Evolutionary conservation across 228 moss, liverwort and hornwort species (phyloP).

Genomic region (Sphagnum magellanicum): DNA sequence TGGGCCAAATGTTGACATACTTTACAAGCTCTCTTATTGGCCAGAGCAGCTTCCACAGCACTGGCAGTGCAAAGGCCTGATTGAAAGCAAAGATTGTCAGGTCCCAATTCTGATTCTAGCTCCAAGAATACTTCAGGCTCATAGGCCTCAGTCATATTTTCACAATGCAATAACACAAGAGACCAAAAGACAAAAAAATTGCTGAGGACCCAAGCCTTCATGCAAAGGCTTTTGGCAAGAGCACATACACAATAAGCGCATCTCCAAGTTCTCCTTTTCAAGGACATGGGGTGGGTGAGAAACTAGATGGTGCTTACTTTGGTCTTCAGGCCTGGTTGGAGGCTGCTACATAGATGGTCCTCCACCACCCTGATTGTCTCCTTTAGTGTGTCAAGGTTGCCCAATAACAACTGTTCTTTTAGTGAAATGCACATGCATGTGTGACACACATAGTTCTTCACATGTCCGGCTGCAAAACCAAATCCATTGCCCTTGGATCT

Average conservation of each 20-base stretch:
- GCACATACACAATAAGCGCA: no score
- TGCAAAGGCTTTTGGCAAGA: no score
- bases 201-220: no score
- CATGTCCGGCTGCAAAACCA: constrained; percentile 6
- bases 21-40: constrained; percentile 49
- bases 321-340: constrained; percentile 49
- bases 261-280: no score
- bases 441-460: constrained; percentile 44
- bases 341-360: constrained; percentile 48
- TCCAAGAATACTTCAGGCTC: constrained; percentile 54
- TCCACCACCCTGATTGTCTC: constrained; percentile 29
- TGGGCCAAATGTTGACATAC: constrained; percentile 74
- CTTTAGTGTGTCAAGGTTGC: constrained; percentile 59
- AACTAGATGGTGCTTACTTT: constrained; percentile 42
- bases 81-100: constrained; percentile 69
- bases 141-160: constrained; percentile 47
- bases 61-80: constrained; percentile 47
- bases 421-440: constrained; percentile 67
- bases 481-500: constrained; percentile 30
- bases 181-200: not conserved
- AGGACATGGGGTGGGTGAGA: no score
- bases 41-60: constrained; percentile 13
- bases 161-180: constrained; percentile 38
- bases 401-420: constrained; percentile 54
- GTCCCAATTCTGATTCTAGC: constrained; percentile 51